phyloP scores from a whole-genome alignment of 2,329 filamentous ascomycete species.

The Neurospora sp. region DNA sequence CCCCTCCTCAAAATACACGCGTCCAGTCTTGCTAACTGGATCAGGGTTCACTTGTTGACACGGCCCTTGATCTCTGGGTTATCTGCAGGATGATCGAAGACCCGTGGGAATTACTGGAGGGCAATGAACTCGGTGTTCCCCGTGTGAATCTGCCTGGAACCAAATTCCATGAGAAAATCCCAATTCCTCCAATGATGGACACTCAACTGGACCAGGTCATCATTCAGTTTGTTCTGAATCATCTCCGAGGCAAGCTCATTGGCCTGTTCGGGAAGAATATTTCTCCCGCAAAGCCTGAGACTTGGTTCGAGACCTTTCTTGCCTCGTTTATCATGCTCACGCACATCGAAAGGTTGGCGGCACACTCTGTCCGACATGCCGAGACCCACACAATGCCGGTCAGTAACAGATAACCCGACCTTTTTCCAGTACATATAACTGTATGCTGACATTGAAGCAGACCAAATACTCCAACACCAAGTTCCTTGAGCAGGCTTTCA shows the following conservation, averaged over 20 bases:
- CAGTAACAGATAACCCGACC: neutral
- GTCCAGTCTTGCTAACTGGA: neutral
- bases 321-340: conserved; percentile 16
- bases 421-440: neutral
- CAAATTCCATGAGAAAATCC: conserved; percentile 12
- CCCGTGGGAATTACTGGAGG: conserved; percentile 16
- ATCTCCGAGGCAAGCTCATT: conserved; percentile 9
- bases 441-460: neutral
- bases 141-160: conserved; percentile 7
- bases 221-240: conserved; percentile 11
- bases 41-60: conserved; percentile 11
- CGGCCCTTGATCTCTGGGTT: conserved; percentile 14
- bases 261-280: conserved; percentile 12
- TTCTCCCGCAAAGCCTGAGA: conserved; percentile 10
- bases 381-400: conserved; percentile 13
- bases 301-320: conserved; percentile 17
- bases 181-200: conserved; percentile 18
- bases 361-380: conserved; percentile 14
- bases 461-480: conserved; percentile 14
- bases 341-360: conserved; percentile 16
- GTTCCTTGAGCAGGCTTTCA: conserved; percentile 15
- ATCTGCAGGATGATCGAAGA: conserved; percentile 17
- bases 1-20: neutral
- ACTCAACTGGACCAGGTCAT: conserved; percentile 17
- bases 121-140: conserved; percentile 12